Conservation (phyloP, 331 rosid species). For the Phaseolus coccineus region DNA sequence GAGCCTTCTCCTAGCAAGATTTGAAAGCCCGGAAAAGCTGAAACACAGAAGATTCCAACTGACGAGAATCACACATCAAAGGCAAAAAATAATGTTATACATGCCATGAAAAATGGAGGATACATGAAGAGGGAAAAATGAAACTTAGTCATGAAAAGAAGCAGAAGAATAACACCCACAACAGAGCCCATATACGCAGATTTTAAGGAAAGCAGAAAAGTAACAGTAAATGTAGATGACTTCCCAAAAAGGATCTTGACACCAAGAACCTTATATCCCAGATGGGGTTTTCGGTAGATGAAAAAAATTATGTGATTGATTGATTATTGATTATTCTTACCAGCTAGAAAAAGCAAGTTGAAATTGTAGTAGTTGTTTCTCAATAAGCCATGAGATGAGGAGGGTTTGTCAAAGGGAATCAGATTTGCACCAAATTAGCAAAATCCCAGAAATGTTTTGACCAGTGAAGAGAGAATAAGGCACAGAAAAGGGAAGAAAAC, state of each 20-base stretch:
- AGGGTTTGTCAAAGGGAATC: conserved; percentile 17
- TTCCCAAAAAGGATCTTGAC: not conserved
- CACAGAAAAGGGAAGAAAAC: conserved; percentile 34
- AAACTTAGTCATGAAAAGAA: not conserved
- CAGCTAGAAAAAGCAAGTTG: conserved; percentile 24
- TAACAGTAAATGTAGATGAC: not conserved
- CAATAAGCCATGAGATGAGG: not conserved
- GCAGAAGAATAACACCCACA: not conserved
- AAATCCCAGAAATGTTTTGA: conserved; percentile 44
- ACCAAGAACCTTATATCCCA: not conserved
- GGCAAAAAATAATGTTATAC: not conserved
- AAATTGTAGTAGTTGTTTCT: not conserved
- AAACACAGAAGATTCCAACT: conserved; percentile 26
- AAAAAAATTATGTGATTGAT: not conserved
- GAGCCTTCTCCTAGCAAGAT: conserved; percentile 5
- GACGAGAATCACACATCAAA: conserved; percentile 10
- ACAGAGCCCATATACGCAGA: not conserved
- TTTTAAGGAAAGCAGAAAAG: conserved; percentile 1
- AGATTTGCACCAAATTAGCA: conserved; percentile 50
- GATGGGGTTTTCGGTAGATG: not conserved
- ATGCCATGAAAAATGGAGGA: not conserved
- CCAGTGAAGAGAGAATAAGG: conserved; percentile 30
- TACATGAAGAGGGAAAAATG: not conserved
- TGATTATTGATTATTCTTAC: conserved; percentile 30
- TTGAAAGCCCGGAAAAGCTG: conserved; percentile 15